Evolutionary conservation across 331 rosid genomes (phyloP).

Genomic region (Rosa hybrid): DNA sequence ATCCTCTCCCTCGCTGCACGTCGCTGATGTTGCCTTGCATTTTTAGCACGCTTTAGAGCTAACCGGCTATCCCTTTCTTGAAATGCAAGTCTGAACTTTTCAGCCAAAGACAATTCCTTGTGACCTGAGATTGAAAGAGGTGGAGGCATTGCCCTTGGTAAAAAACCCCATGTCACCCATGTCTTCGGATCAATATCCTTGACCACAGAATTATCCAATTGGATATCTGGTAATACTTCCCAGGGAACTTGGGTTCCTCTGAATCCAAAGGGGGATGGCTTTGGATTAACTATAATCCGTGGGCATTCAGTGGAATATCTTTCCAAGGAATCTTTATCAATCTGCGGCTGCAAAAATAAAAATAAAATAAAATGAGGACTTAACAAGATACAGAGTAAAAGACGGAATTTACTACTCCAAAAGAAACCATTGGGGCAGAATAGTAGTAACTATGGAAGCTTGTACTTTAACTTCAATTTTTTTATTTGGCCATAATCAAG

Average conservation of each 20-base stretch:
- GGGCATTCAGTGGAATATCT: slow-evolving; percentile 71
- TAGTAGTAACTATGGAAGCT: background rate
- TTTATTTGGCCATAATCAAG: background rate
- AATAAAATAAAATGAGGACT: background rate
- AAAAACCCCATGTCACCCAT: slow-evolving; percentile 62
- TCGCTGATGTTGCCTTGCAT: slow-evolving; percentile 84
- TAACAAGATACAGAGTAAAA: background rate
- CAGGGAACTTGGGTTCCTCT: slow-evolving; percentile 59
- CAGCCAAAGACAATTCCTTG: slow-evolving; percentile 74
- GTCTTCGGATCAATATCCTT: slow-evolving; percentile 68
- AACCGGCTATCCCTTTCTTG: slow-evolving; percentile 76
- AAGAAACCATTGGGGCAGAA: background rate
- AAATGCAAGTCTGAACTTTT: slow-evolving; percentile 88
- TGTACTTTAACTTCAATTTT: background rate
- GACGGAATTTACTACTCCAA: background rate
- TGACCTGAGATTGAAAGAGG: slow-evolving; percentile 27
- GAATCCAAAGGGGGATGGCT: slow-evolving; percentile 65
- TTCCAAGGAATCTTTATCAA: slow-evolving; percentile 65
- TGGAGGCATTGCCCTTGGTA: slow-evolving; percentile 30
- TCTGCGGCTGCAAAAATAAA: slow-evolving; percentile 61
- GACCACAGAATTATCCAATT: slow-evolving; percentile 54
- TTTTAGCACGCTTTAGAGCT: slow-evolving; percentile 90
- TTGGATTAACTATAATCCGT: slow-evolving; percentile 72
- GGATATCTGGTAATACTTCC: slow-evolving; percentile 65
- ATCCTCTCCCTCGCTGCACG: slow-evolving; percentile 76